These are phyloP conservation scores for Phytophthora pini DNA, from an alignment of 352 stramenopile species.

Conservation along the genomic window DNA sequence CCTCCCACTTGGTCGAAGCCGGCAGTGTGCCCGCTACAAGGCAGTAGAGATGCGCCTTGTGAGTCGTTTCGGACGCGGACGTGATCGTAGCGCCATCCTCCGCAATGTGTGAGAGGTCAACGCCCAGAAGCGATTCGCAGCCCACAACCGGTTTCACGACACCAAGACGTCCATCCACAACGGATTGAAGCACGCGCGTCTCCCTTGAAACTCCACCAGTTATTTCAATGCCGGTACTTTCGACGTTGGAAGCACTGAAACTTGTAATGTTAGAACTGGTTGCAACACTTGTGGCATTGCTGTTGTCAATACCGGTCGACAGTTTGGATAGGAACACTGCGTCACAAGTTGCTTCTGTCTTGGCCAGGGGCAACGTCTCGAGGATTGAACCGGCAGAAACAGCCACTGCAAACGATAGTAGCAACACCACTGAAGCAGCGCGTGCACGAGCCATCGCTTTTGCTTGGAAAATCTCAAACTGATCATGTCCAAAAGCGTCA, in stretches of 20 bases:
- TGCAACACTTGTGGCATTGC: not conserved
- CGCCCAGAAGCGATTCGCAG: slow-evolving; percentile 27
- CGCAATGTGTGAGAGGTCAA: slow-evolving; percentile 37
- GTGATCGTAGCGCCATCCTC: slow-evolving; percentile 23
- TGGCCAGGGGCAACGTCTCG: not conserved
- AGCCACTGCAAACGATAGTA: not conserved
- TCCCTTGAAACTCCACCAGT: not conserved
- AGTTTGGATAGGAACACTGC: slow-evolving; percentile 12
- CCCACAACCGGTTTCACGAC: slow-evolving; percentile 26
- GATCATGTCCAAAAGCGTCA: not conserved
- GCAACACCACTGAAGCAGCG: not conserved
- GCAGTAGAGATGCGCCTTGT: slow-evolving; percentile 34
- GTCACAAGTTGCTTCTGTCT: slow-evolving; percentile 15
- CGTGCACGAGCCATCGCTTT: not conserved
- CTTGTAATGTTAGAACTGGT: not conserved
- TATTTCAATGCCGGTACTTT: not conserved
- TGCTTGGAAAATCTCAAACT: slow-evolving; percentile 9
- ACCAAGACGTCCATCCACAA: slow-evolving; percentile 1
- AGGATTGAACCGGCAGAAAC: slow-evolving; percentile 4
- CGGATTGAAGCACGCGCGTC: slow-evolving; percentile 13
- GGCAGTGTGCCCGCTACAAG: slow-evolving; percentile 31
- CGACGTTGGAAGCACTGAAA: not conserved
- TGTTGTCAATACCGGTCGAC: slow-evolving; percentile 4
- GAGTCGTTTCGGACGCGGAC: slow-evolving; percentile 24
- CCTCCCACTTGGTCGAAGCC: slow-evolving; percentile 30